Base-by-base conservation (phyloP, 805 yeast genomes). In the Priceomyces haplophilus region DNA sequence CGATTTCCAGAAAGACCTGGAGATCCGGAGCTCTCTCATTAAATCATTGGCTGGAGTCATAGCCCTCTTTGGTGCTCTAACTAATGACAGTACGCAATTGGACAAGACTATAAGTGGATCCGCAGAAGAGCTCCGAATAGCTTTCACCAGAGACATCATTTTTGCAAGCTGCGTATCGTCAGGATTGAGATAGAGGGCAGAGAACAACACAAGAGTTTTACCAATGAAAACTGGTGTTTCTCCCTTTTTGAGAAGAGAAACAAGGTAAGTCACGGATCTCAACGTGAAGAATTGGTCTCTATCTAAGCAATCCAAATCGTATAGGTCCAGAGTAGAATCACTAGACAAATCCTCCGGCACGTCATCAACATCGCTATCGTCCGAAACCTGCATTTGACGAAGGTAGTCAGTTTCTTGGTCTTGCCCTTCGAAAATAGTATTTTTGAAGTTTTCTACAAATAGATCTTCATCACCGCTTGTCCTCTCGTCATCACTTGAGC, bases 371-470 rank as follows among this genome's bases (percentile, higher is more conserved):
- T 55, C 60, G 40, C 53, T 54, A 32, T 48, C 56, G 37, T 61
- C 67, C 15, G 64, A 59, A 16, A 53, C 58, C 21, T 59, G 61
- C 56, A 67, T 59, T 36, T 56, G 71, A 12, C 42, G 34, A 7
- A 58, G 52, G 48, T 59, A 54, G 1, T 40, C 41, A 10, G 27
- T 12, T 8, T 44, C 40, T 5, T 27, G 23, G 10, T 42, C 50
- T 7, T 34, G 20, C 13, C 40, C 45, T 4, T 40, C 23, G 11
- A 48, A 34, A 4, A 21, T 13, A 18, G 34, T 36, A 10, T 34
- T 20, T 35, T 54, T 55, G 35, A 53, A 49, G 12, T 43, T 34
- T n/a, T 56, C 59, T 15, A 40, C 16, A 25, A 52, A 46, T 32
- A 40, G 37, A 17, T 51, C 55, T 10, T 42, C 49, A 4, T 40